Conservation (phyloP, 2,329 filamentous ascomycete species). For the Plenodomus lindquistii region DNA sequence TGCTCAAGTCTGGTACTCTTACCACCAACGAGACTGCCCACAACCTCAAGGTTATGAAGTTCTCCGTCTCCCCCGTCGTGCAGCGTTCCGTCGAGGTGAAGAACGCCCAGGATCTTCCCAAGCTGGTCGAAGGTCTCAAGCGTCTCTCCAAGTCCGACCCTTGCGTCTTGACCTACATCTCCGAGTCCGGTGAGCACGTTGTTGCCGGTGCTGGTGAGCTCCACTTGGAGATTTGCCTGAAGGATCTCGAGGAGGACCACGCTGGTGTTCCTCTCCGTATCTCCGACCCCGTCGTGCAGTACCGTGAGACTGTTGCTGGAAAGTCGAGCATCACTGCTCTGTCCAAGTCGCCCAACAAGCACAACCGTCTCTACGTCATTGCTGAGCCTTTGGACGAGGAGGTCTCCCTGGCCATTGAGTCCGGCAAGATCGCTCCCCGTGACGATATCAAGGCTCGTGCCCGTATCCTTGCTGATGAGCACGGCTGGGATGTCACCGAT, state of each 20-base stretch:
- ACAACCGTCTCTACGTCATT: slow-evolving; percentile 99
- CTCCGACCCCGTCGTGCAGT: slow-evolving; percentile 97
- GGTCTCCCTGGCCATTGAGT: slow-evolving; percentile 85
- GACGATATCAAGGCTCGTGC: slow-evolving; percentile 99
- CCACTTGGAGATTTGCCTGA: slow-evolving; percentile 99
- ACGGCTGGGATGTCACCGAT: slow-evolving; percentile 99
- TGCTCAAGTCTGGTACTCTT: slow-evolving; percentile 99
- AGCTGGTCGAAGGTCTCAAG: slow-evolving; percentile 99
- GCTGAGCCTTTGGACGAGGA: slow-evolving; percentile 92
- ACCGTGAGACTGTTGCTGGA: slow-evolving; percentile 89
- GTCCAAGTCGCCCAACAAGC: slow-evolving; percentile 99
- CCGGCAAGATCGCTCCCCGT: slow-evolving; percentile 88
- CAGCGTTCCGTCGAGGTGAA: slow-evolving; percentile 99
- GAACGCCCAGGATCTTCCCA: slow-evolving; percentile 99
- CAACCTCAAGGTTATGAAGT: slow-evolving; percentile 99
- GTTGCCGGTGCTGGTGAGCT: slow-evolving; percentile 99
- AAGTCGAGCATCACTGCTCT: slow-evolving; percentile 93
- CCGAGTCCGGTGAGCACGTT: slow-evolving; percentile 95
- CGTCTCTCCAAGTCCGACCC: slow-evolving; percentile 99
- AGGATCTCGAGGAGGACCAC: slow-evolving; percentile 99
- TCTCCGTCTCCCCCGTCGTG: slow-evolving; percentile 99
- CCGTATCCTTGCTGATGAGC: slow-evolving; percentile 92
- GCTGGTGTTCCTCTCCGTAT: slow-evolving; percentile 97
- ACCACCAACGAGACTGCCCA: slow-evolving; percentile 96
- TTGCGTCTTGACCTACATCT: slow-evolving; percentile 90